phyloP scores from a whole-genome alignment of 2,329 filamentous ascomycete species.

The Aschersonia sp. region DNA sequence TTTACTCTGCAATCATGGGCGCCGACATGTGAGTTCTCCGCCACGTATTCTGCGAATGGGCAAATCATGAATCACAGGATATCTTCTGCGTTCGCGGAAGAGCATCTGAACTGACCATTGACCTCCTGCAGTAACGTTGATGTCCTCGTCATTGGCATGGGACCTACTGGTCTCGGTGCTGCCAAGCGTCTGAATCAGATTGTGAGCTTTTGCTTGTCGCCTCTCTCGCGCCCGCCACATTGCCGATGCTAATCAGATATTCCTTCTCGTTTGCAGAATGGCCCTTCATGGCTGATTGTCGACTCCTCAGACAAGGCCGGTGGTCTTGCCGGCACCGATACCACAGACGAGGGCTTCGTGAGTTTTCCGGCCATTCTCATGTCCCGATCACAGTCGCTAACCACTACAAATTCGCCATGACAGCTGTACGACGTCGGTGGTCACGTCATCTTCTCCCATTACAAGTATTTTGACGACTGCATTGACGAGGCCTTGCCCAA shows the following conservation, averaged over 20 bases:
- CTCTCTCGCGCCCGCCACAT: constrained; percentile 9
- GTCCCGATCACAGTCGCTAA: not conserved
- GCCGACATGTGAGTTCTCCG: constrained; percentile 20
- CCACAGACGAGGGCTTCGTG: constrained; percentile 93
- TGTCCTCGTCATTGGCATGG: constrained; percentile 94
- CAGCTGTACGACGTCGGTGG: constrained; percentile 97
- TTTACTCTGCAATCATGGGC: constrained; percentile 17
- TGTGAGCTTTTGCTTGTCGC: constrained; percentile 37
- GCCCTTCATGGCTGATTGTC: constrained; percentile 89
- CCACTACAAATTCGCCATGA: not conserved
- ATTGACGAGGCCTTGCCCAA: constrained; percentile 92
- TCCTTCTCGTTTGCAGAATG: constrained; percentile 41
- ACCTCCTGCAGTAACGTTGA: constrained; percentile 60
- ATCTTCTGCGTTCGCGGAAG: not conserved
- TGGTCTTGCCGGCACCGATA: constrained; percentile 89
- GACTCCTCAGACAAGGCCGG: constrained; percentile 86
- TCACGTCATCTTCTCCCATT: constrained; percentile 98
- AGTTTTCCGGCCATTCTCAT: constrained; percentile 26
- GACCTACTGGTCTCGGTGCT: constrained; percentile 92
- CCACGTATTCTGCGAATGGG: not conserved
- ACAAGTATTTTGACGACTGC: constrained; percentile 99
- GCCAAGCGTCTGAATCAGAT: constrained; percentile 96
- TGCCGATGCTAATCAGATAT: no score
- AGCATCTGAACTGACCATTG: not conserved
- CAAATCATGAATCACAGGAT: constrained; percentile 5